Evolutionary conservation across 148 eudicot genomes (phyloP), one percentile per base, ranked within the genome.

Genomic region (Rhododendron ovatum): DNA sequence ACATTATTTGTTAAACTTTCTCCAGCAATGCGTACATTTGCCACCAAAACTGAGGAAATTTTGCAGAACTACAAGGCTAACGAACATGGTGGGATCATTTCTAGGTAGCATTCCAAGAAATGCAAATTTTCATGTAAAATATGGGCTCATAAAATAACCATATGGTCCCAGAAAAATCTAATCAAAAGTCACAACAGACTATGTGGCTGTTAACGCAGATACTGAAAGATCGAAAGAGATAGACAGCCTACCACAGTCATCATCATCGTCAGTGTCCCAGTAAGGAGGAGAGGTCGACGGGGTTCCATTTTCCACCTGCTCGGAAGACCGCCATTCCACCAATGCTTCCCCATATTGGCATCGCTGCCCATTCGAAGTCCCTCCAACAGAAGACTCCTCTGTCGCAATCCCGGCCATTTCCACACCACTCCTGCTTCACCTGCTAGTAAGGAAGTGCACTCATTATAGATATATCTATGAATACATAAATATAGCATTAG

Each of bases 201-300:
- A 12, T 59, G 47, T 35, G 59, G 22, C 9, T 37, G 28, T 35
- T 35, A 39, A 61, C 6, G 51, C 30, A 10, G 37, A 59, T 30
- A 76, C n/a, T 35, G 39, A 26, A 61, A 26, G 15, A 80, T 35
- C 35, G 39, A 79, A 50, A 73, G 79, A 63, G 50, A 69, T 20
- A 87, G 45, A 69, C 11, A 26, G n/a, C 86, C 24, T 86, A 92
- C 90, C 93, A 89, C 93, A 91, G 82, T 94, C 96, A 80, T 93
- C 93, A 59, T 94, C 98, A 57, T 92, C 95, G 55, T 95, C 98
- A 33, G 92, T 91, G 86, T 96, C 99, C 99, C 99, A 95, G 81
- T 92, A 95, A 26, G 98, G 95, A 10, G 98, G 99, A 33, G 98
- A 95, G 84, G 99, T 95, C 5, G 99, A 97, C 18, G 99, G 95